A percentile compares a stretch with the other conserved stretches of the same genome.
Evolutionary conservation across 1,139 yeast species (phyloP).

Genomic region (Hemisphaericaspora lyxosophila): DNA sequence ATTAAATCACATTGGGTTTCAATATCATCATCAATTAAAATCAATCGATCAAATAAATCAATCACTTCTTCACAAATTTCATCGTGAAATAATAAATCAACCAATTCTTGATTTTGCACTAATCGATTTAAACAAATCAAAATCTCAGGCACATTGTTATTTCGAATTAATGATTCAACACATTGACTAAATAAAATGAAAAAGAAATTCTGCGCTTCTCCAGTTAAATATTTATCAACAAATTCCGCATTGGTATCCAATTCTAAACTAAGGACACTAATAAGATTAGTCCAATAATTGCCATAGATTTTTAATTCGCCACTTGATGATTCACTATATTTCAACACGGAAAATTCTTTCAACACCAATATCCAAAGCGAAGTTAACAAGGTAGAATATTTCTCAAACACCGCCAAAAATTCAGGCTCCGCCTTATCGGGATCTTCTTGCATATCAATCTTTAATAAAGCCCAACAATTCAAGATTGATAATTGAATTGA

Average conservation of each 20-base stretch:
- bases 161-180: constrained; percentile 65
- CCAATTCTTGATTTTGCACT: constrained; percentile 57
- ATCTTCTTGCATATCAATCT: constrained; percentile 45
- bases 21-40: constrained; percentile 56
- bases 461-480: constrained; percentile 86
- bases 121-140: constrained; percentile 57
- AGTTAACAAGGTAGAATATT: constrained; percentile 59
- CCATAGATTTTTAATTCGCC: constrained; percentile 59
- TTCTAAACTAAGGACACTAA: constrained; percentile 72
- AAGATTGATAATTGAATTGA: constrained; percentile 70
- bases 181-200: constrained; percentile 84
- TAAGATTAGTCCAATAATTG: constrained; percentile 75
- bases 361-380: constrained; percentile 80
- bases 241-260: constrained; percentile 48
- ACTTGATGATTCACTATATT: constrained; percentile 51
- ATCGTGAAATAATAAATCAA: constrained; percentile 62
- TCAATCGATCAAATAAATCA: constrained; percentile 72
- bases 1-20: constrained; percentile 55
- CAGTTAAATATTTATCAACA: constrained; percentile 41
- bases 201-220: constrained; percentile 71
- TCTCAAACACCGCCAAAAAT: constrained; percentile 46
- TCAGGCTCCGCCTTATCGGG: constrained; percentile 36
- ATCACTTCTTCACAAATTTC: constrained; percentile 73
- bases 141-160: constrained; percentile 41
- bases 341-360: constrained; percentile 69